A percentile compares a stretch with the other conserved stretches of the same genome.
Evolutionary conservation across 2,329 filamentous ascomycete genomes (phyloP).

Genomic region (Xylaria sp.): DNA sequence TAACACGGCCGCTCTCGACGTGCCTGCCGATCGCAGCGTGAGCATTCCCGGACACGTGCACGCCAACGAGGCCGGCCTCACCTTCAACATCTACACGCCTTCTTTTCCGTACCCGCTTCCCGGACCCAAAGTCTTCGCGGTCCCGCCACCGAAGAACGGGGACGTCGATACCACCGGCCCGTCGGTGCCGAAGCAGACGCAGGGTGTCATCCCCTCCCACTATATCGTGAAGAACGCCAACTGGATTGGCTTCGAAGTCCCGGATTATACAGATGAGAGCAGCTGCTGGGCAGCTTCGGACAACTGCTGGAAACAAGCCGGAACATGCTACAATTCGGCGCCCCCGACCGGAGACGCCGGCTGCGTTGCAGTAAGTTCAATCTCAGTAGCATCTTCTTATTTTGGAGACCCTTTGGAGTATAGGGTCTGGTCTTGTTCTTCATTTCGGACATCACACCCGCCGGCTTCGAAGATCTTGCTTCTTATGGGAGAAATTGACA

Average conservation of each 20-base stretch:
- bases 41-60: conserved; percentile 75
- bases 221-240: conserved; percentile 76
- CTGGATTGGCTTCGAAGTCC: conserved; percentile 75
- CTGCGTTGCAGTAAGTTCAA: conserved; percentile 59
- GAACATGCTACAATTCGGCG: conserved; percentile 68
- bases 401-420: background rate
- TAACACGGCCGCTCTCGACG: conserved; percentile 58
- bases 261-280: conserved; percentile 63
- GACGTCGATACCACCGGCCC: conserved; percentile 15
- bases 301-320: conserved; percentile 68
- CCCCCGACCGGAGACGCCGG: conserved; percentile 68
- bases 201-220: conserved; percentile 62
- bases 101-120: conserved; percentile 67
- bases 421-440: background rate
- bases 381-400: background rate
- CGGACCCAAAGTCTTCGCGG: conserved; percentile 66
- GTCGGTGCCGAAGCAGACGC: conserved; percentile 40
- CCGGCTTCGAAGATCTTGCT: background rate
- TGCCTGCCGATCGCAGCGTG: conserved; percentile 63
- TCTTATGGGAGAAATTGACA: background rate
- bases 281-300: conserved; percentile 70
- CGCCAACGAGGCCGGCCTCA: conserved; percentile 64
- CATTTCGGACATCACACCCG: fast-evolving
- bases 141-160: conserved; percentile 44
- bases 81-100: conserved; percentile 72